Percentiles rank a stretch among this genome's conserved stretches.
phyloP scores from a whole-genome alignment of 1,139 yeast species.

The Hansenula anomala region DNA sequence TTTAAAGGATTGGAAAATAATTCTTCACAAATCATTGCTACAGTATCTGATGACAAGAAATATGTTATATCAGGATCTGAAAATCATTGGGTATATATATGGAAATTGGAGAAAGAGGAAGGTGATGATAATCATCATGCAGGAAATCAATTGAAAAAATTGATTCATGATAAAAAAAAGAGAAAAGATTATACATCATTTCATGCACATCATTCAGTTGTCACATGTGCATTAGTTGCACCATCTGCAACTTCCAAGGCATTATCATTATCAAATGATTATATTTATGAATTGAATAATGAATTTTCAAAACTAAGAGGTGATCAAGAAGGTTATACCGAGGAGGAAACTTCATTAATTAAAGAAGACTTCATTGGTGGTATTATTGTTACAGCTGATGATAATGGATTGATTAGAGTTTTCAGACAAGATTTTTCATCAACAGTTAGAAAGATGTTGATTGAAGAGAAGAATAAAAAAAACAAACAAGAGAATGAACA shows the following conservation, averaged over 20 bases:
- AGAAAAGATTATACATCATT: constrained; percentile 52
- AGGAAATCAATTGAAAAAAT: constrained; percentile 24
- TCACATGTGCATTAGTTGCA: constrained; percentile 76
- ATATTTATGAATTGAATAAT: constrained; percentile 59
- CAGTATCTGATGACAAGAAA: constrained; percentile 49
- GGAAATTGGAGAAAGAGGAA: constrained; percentile 37
- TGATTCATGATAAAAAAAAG: constrained; percentile 18
- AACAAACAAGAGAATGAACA: constrained; percentile 11
- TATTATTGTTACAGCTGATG: constrained; percentile 70
- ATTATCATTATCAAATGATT: constrained; percentile 70
- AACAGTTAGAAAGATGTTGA: constrained; percentile 29
- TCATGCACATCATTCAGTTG: constrained; percentile 71
- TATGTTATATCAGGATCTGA: constrained; percentile 59
- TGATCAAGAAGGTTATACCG: neutral
- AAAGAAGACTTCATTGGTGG: constrained; percentile 27
- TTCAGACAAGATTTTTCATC: constrained; percentile 76
- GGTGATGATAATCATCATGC: constrained; percentile 23
- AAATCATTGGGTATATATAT: constrained; percentile 67
- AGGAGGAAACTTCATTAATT: constrained; percentile 11
- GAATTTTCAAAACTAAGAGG: constrained; percentile 22
- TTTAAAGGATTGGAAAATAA: constrained; percentile 72
- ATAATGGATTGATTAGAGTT: constrained; percentile 65
- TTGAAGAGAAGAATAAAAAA: constrained; percentile 16
- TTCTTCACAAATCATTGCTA: constrained; percentile 68
- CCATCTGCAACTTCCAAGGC: constrained; percentile 67